Evolutionary conservation across 2,329 filamentous ascomycete genomes (phyloP).

Genomic region (Fusarium papillatum): DNA sequence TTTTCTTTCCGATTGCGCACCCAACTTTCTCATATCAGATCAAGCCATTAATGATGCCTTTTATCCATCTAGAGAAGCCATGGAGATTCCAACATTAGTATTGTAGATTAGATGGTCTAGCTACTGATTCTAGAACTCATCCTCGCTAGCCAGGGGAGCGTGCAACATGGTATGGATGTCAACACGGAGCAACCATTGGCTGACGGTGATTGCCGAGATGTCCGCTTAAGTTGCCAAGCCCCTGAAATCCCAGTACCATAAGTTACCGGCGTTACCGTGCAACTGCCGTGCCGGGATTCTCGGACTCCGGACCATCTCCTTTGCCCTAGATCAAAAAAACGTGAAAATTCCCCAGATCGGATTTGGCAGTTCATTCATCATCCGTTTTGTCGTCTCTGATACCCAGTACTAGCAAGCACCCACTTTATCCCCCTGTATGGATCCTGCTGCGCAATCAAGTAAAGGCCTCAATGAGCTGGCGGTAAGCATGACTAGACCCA

Average conservation of each 20-base stretch:
- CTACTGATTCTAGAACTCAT: not conserved
- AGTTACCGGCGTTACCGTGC: not conserved
- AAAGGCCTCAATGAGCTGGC: not conserved
- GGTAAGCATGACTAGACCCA: not conserved
- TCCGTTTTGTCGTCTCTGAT: not conserved
- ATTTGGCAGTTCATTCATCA: not conserved
- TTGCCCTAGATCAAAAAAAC: not conserved
- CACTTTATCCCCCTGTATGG: not conserved
- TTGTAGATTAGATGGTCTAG: too few species aligned
- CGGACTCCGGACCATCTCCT: not conserved
- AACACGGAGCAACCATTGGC: not conserved
- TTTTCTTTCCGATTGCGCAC: too few species aligned
- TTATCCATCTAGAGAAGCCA: too few species aligned
- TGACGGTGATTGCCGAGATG: not conserved
- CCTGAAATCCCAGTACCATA: not conserved
- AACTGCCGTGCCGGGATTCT: not conserved
- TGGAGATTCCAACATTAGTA: too few species aligned
- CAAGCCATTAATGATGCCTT: too few species aligned
- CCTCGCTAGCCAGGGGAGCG: not conserved
- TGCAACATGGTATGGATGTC: not conserved
- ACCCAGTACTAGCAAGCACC: not conserved
- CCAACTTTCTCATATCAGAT: too few species aligned
- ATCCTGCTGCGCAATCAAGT: not conserved
- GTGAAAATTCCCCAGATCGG: not conserved
- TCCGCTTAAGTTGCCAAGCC: not conserved